These are phyloP conservation scores for Ustulina deusta DNA, from an alignment of 2,329 filamentous ascomycete species.

Conservation along the genomic window DNA sequence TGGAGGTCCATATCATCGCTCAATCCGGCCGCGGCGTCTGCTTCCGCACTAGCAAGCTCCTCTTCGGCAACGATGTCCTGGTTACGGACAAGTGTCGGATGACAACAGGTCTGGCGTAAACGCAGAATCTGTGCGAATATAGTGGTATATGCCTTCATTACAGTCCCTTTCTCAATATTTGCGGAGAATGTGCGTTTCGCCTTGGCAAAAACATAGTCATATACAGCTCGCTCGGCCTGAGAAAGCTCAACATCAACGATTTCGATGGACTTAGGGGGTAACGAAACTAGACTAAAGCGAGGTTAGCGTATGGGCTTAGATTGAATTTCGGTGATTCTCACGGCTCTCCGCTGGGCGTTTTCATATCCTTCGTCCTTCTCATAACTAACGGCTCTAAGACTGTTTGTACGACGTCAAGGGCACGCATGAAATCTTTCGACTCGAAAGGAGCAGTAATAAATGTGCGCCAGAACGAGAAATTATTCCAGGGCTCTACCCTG, in stretches of 20 bases:
- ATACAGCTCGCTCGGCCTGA: conserved; percentile 86
- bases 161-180: conserved; percentile 90
- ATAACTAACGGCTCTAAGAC: conserved; percentile 96
- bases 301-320: conserved; percentile 15
- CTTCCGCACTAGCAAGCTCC: conserved; percentile 80
- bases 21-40: conserved; percentile 82
- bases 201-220: conserved; percentile 86
- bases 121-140: conserved; percentile 97
- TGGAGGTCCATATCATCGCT: conserved; percentile 97
- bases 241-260: conserved; percentile 91
- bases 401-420: conserved; percentile 95
- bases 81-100: conserved; percentile 89
- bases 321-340: conserved; percentile 42
- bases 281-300: conserved; percentile 71
- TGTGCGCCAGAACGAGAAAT: conserved; percentile 99
- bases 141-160: conserved; percentile 95
- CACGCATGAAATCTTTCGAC: conserved; percentile 91
- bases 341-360: conserved; percentile 81
- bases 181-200: conserved; percentile 87
- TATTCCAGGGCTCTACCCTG: conserved; percentile 96
- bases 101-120: conserved; percentile 92
- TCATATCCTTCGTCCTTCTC: conserved; percentile 97
- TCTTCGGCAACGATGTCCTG: conserved; percentile 88
- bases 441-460: conserved; percentile 99
- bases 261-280: conserved; percentile 84